Percentiles rank a stretch among this genome's conserved stretches.
These are phyloP conservation scores for Dactylellina drechsleri DNA, from an alignment of 2,329 filamentous ascomycete species.

Conservation along the genomic window DNA sequence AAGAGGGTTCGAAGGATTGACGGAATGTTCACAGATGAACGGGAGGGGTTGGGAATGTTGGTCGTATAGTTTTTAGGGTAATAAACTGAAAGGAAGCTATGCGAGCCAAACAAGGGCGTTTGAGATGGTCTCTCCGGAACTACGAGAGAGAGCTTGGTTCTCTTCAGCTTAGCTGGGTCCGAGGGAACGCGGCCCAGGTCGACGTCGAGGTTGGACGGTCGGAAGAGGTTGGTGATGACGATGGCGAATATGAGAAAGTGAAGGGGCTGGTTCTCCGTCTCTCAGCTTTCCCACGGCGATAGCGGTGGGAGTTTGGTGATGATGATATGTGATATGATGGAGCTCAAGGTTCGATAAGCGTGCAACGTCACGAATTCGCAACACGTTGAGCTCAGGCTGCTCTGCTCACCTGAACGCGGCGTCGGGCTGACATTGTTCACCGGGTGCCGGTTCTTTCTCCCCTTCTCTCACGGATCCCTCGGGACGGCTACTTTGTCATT, in stretches of 20 bases:
- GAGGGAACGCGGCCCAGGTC: background rate
- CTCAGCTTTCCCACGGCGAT: conserved; percentile 5
- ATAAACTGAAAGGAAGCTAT: conserved; percentile 32
- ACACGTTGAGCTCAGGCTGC: background rate
- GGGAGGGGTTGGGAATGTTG: conserved; percentile 24
- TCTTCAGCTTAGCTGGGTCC: background rate
- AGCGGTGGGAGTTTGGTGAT: background rate
- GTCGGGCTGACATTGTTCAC: background rate
- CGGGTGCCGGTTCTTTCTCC: background rate
- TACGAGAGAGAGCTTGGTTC: background rate
- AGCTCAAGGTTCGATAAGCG: background rate
- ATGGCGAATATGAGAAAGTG: background rate
- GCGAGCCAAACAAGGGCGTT: conserved; percentile 18
- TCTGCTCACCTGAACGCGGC: background rate
- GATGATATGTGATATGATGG: background rate
- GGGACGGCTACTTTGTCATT: background rate
- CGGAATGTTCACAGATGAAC: background rate
- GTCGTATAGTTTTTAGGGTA: conserved; percentile 27
- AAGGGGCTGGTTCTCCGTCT: conserved; percentile 30
- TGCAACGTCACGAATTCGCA: background rate
- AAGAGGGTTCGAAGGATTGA: conserved; percentile 3
- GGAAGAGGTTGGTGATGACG: conserved; percentile 9
- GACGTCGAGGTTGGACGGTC: background rate
- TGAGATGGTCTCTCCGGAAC: background rate
- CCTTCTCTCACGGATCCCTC: background rate